phyloP scores from a whole-genome alignment of 2,329 filamentous ascomycete species.

The Cercospora brassicicola region DNA sequence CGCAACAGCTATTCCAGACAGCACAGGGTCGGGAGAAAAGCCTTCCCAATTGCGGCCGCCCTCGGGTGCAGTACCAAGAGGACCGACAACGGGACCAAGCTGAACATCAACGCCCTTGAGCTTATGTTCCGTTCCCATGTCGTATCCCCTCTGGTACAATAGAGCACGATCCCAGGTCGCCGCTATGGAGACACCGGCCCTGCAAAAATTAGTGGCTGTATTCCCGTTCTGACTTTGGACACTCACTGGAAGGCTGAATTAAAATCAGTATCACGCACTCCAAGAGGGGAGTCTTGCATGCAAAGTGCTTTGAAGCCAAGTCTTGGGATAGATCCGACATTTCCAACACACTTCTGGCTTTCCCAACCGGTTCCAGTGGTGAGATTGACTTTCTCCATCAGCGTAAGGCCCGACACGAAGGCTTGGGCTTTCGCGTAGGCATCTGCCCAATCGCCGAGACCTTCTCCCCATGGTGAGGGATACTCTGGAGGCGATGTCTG shows the following conservation, averaged over 20 bases:
- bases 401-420: conserved; percentile 42
- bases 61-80: conserved; percentile 35
- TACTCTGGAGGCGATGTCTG: background rate
- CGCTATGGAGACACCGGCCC: conserved; percentile 51
- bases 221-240: conserved; percentile 40
- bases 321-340: conserved; percentile 51
- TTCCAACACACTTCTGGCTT: conserved; percentile 52
- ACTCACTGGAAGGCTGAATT: conserved; percentile 44
- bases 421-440: conserved; percentile 44
- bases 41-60: conserved; percentile 65
- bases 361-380: conserved; percentile 50
- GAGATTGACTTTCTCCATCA: conserved; percentile 44
- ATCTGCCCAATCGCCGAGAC: conserved; percentile 47
- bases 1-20: conserved; percentile 70
- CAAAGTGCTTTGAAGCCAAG: background rate
- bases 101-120: conserved; percentile 35
- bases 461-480: conserved; percentile 34
- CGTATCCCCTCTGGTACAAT: conserved; percentile 35
- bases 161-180: conserved; percentile 43
- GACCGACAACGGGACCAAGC: conserved; percentile 35
- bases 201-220: conserved; percentile 41
- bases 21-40: conserved; percentile 70
- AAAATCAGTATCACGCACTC: conserved; percentile 55
- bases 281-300: conserved; percentile 48
- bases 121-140: conserved; percentile 38